phyloP scores from a whole-genome alignment of 2,329 filamentous ascomycete species.

The Pseudocercospora eumusae region DNA sequence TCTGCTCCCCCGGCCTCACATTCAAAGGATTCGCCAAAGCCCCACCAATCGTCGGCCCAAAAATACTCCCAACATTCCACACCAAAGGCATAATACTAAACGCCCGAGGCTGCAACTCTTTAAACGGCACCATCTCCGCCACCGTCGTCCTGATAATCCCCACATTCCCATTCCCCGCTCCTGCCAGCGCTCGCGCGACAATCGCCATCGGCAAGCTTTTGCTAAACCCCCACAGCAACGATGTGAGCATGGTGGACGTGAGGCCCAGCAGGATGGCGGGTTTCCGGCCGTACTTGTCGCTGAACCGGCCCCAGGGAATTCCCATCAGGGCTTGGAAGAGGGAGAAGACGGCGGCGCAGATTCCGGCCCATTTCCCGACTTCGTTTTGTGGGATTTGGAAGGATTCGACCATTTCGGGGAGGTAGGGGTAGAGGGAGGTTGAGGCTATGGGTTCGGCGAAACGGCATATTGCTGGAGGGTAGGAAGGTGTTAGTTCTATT shows the following conservation, averaged over 20 bases:
- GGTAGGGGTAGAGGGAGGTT: conserved; percentile 90
- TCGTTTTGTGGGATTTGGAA: conserved; percentile 71
- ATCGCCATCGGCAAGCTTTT: conserved; percentile 79
- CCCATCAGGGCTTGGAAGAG: conserved; percentile 80
- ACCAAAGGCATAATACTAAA: conserved; percentile 93
- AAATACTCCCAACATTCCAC: conserved; percentile 83
- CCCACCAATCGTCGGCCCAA: conserved; percentile 85
- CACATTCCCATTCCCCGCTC: conserved; percentile 80
- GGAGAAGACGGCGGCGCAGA: conserved; percentile 83
- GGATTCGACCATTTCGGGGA: conserved; percentile 84
- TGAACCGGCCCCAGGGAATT: conserved; percentile 81
- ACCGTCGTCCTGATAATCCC: conserved; percentile 82
- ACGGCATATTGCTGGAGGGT: conserved; percentile 74
- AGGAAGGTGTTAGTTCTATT: conserved; percentile 15
- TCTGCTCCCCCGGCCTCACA: conserved; percentile 61
- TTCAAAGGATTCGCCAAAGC: conserved; percentile 78
- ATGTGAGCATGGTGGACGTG: conserved; percentile 76
- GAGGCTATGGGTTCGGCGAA: conserved; percentile 89
- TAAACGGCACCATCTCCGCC: conserved; percentile 87
- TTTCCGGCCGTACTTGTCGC: conserved; percentile 80
- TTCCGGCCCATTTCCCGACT: conserved; percentile 79
- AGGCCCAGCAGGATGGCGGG: conserved; percentile 74
- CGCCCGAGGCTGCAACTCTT: conserved; percentile 79
- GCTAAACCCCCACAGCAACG: conserved; percentile 81
- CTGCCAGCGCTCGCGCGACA: conserved; percentile 72